Evolutionary conservation across 2,329 filamentous ascomycete genomes (phyloP).

Genomic region (Sporothrix humicola): DNA sequence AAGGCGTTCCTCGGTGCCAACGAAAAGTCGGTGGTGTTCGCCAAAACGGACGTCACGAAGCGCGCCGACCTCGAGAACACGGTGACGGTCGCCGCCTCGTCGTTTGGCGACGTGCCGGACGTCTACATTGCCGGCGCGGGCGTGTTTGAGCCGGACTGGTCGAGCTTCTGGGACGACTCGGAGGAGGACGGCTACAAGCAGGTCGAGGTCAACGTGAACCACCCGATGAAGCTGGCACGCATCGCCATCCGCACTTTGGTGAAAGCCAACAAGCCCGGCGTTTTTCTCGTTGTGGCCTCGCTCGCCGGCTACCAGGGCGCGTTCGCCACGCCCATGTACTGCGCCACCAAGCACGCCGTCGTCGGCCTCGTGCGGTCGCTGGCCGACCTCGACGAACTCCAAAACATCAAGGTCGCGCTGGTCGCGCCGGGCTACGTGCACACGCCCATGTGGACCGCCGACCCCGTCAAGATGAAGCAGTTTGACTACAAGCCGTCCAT

Average conservation of each 20-base stretch:
- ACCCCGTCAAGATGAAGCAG: conserved; percentile 31
- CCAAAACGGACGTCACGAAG: conserved; percentile 20
- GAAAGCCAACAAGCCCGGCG: conserved; percentile 45
- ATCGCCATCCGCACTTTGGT: conserved; percentile 46
- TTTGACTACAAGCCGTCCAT: conserved; percentile 7
- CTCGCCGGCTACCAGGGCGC: conserved; percentile 43
- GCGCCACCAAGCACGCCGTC: conserved; percentile 48
- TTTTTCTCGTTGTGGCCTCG: conserved; percentile 45
- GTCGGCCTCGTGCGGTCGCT: conserved; percentile 48
- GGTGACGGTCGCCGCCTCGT: conserved; percentile 25
- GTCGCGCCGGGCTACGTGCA: conserved; percentile 27
- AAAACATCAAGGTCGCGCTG: conserved; percentile 27
- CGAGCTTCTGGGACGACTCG: conserved; percentile 47
- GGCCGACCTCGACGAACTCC: conserved; percentile 35
- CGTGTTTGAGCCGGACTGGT: conserved; percentile 47
- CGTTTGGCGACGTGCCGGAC: conserved; percentile 44
- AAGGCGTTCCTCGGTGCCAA: neutral
- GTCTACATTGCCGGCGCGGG: conserved; percentile 48
- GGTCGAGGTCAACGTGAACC: conserved; percentile 46
- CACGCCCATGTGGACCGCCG: conserved; percentile 30
- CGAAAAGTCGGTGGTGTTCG: conserved; percentile 4
- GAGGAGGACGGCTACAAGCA: conserved; percentile 44
- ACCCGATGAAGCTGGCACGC: conserved; percentile 49
- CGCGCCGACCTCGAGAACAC: conserved; percentile 25
- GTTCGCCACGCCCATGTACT: conserved; percentile 46